Evolutionary conservation across 176 grass and related monocot genomes (phyloP).

Genomic region (Hordeum marinum): DNA sequence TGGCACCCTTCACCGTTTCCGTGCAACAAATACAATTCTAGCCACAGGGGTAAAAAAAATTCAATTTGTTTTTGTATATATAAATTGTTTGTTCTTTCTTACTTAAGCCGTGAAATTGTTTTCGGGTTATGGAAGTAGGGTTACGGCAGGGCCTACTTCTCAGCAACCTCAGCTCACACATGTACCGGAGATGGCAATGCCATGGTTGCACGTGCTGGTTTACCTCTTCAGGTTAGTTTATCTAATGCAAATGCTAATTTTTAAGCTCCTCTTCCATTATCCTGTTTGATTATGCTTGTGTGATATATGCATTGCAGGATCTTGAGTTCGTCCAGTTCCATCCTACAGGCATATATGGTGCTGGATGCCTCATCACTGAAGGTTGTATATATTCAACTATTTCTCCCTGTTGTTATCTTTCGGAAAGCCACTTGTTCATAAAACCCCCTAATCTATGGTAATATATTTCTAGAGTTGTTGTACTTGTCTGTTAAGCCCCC

Average conservation of each 20-base stretch:
- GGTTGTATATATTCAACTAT: slow-evolving; percentile 29
- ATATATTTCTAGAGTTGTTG: background rate
- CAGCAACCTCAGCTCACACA: slow-evolving; percentile 97
- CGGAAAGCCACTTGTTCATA: background rate
- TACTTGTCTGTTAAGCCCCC: background rate
- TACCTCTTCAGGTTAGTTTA: slow-evolving; percentile 68
- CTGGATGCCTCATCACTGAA: slow-evolving; percentile 90
- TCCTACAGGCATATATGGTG: slow-evolving; percentile 86
- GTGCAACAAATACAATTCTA: slow-evolving; percentile 59
- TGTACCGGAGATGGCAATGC: slow-evolving; percentile 99
- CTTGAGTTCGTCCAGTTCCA: slow-evolving; percentile 98
- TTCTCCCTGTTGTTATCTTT: background rate
- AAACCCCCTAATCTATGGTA: background rate
- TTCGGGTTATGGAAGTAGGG: slow-evolving; percentile 37
- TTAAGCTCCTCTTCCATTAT: background rate
- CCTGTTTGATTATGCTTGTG: slow-evolving; percentile 22
- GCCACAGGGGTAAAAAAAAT: slow-evolving; percentile 80
- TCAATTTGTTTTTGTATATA: background rate
- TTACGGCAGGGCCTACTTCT: slow-evolving; percentile 94
- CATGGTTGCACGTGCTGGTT: slow-evolving; percentile 97
- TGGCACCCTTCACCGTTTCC: slow-evolving; percentile 73
- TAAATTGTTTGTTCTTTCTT: background rate
- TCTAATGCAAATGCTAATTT: slow-evolving; percentile 20
- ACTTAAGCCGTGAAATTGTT: background rate
- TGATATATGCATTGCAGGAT: slow-evolving; percentile 58